Conservation (phyloP, 225 moss, liverwort and hornwort species). For the Pseudisothecium myosuroides region DNA sequence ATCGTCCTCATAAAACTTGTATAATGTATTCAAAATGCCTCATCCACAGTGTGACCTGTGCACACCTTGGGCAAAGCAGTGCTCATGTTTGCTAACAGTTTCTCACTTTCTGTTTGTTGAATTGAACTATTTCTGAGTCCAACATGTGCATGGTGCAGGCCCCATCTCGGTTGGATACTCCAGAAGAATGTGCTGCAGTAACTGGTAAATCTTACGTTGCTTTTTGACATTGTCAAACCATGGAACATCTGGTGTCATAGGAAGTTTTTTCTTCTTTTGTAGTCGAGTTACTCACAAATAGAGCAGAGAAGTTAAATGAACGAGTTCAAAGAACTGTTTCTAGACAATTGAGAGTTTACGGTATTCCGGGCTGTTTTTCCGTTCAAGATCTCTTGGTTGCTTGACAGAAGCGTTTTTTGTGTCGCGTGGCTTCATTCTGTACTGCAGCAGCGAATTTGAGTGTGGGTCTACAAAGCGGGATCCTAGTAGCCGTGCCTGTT, state of each 20-base stretch:
- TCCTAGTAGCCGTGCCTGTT: conserved; percentile 84
- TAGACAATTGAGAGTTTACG: not conserved
- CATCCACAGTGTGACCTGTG: not conserved
- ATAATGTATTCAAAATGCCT: not conserved
- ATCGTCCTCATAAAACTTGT: not conserved
- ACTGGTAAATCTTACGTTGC: conserved; percentile 20
- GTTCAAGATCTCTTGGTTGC: not conserved
- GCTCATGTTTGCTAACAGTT: not conserved
- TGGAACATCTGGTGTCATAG: not conserved
- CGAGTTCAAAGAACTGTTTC: not conserved
- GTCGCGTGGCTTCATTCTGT: not conserved
- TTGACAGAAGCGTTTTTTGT: not conserved
- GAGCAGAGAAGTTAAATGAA: not conserved
- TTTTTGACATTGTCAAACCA: not conserved
- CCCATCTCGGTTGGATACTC: conserved; percentile 58
- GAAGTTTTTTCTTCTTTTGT: not conserved
- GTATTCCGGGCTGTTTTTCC: not conserved
- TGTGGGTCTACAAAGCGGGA: conserved; percentile 65
- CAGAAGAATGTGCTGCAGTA: conserved; percentile 87
- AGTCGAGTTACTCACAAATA: not conserved
- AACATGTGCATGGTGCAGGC: conserved; percentile 38
- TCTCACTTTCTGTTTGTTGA: not conserved
- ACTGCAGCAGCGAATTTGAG: conserved; percentile 54
- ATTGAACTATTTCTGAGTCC: not conserved
- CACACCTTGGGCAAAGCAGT: not conserved